Evolutionary conservation across 2,329 filamentous ascomycete species (phyloP).

Genomic region (Purpureocillium takamizusanense): DNA sequence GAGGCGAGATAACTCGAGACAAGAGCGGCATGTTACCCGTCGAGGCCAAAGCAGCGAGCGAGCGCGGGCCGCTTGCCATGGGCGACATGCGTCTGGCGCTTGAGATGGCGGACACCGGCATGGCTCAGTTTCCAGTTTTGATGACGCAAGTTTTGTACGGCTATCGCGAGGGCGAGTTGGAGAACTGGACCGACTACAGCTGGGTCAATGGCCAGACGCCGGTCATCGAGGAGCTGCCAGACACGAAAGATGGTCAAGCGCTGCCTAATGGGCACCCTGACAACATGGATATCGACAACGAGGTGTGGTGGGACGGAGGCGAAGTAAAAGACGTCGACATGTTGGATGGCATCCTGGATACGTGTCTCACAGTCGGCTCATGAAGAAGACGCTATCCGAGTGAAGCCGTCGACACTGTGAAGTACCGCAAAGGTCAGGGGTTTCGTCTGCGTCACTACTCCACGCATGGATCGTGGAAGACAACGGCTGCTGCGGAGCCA

Average conservation of each 20-base stretch:
- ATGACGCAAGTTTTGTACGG: slow-evolving; percentile 60
- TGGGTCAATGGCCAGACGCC: slow-evolving; percentile 33
- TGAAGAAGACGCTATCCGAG: too few species aligned
- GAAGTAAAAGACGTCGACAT: slow-evolving; percentile 39
- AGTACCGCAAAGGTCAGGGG: too few species aligned
- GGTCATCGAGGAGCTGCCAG: slow-evolving; percentile 16
- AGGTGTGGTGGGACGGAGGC: slow-evolving; percentile 55
- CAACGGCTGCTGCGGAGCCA: too few species aligned
- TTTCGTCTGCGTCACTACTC: too few species aligned
- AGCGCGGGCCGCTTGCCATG: slow-evolving; percentile 64
- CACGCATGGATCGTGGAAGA: too few species aligned
- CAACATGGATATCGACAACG: slow-evolving; percentile 51
- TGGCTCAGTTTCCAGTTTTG: slow-evolving; percentile 70
- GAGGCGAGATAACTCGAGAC: slow-evolving; percentile 67
- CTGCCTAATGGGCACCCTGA: slow-evolving; percentile 43
- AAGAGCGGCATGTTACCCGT: slow-evolving; percentile 71
- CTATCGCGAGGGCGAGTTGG: slow-evolving; percentile 69
- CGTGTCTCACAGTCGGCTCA: slow-evolving; percentile 39
- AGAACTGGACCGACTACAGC: slow-evolving; percentile 54
- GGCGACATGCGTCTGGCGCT: slow-evolving; percentile 70
- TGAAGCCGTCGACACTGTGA: too few species aligned
- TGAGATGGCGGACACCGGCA: slow-evolving; percentile 64
- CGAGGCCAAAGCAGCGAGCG: slow-evolving; percentile 67
- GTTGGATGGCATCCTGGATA: slow-evolving; percentile 49
- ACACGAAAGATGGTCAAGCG: slow-evolving; percentile 13